Evolutionary conservation across 257 asterid genomes (phyloP).

Genomic region (Cordia subcordata): DNA sequence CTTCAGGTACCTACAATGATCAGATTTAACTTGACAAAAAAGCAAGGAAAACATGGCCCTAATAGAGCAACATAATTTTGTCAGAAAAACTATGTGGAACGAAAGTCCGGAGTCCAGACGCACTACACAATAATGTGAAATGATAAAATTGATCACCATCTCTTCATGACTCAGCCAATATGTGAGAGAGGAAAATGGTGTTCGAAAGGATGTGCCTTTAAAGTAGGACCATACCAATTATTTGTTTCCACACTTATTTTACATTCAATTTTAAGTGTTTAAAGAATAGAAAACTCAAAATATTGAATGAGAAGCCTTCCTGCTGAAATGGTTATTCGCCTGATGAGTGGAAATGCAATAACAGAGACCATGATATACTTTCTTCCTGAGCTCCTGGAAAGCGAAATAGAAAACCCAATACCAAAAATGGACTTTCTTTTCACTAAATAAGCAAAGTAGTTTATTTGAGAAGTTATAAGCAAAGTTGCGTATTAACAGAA

Average conservation of each 20-base stretch:
- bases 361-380: neutral
- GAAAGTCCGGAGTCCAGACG: neutral
- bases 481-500: neutral
- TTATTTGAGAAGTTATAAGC: neutral
- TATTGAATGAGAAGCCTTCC: neutral
- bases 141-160: no score
- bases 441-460: no score
- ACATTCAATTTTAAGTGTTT: no score
- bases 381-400: neutral
- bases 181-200: no score
- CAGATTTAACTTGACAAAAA: slow-evolving; percentile 3
- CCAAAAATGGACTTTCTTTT: no score
- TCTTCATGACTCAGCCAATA: no score
- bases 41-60: slow-evolving; percentile 1
- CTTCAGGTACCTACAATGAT: slow-evolving; percentile 66
- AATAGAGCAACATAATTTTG: neutral
- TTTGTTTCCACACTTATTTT: no score
- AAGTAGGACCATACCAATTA: no score
- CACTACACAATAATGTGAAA: no score
- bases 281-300: no score
- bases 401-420: neutral
- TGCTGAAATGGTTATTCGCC: neutral
- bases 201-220: no score
- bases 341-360: no score
- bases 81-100: slow-evolving; percentile 3